A percentile compares a stretch with the other conserved stretches of the same genome.
Conservation (phyloP, 2,329 filamentous ascomycete genomes). For the Parastagonospora nodorum region DNA sequence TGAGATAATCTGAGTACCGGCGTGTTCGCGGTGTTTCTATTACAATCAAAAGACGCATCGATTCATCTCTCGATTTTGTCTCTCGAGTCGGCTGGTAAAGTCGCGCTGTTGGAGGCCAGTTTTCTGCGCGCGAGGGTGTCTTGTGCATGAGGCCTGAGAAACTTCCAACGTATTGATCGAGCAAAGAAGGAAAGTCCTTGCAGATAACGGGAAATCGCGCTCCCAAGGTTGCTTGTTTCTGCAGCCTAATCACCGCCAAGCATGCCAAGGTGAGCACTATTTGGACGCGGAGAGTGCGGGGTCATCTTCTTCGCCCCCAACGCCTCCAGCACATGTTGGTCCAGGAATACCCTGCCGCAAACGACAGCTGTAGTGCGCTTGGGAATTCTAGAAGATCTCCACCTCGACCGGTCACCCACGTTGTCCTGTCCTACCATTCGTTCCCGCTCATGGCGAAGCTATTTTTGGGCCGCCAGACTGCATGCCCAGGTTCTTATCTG, state of each 20-base stretch:
- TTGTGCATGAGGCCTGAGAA: too few species aligned
- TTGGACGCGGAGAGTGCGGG: neutral
- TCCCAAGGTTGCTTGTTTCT: neutral
- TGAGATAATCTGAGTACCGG: too few species aligned
- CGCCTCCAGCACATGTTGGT: neutral
- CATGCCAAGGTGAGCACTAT: neutral
- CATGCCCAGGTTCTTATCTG: neutral
- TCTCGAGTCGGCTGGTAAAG: too few species aligned
- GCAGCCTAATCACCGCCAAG: neutral
- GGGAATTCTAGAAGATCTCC: neutral
- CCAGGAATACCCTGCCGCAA: neutral
- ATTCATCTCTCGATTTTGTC: too few species aligned
- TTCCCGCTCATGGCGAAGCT: neutral
- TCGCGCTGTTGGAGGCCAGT: too few species aligned
- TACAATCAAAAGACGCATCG: too few species aligned
- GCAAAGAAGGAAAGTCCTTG: too few species aligned
- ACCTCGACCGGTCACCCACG: neutral
- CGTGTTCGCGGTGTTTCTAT: too few species aligned
- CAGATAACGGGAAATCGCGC: neutral
- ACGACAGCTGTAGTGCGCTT: neutral
- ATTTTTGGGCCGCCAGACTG: neutral
- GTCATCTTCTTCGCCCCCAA: neutral
- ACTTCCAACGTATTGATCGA: too few species aligned
- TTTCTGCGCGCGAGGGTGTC: too few species aligned
- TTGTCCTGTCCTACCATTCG: neutral